Evolutionary conservation across 1,139 yeast genomes (phyloP).

Genomic region (Wickerhamomyces sp.): DNA sequence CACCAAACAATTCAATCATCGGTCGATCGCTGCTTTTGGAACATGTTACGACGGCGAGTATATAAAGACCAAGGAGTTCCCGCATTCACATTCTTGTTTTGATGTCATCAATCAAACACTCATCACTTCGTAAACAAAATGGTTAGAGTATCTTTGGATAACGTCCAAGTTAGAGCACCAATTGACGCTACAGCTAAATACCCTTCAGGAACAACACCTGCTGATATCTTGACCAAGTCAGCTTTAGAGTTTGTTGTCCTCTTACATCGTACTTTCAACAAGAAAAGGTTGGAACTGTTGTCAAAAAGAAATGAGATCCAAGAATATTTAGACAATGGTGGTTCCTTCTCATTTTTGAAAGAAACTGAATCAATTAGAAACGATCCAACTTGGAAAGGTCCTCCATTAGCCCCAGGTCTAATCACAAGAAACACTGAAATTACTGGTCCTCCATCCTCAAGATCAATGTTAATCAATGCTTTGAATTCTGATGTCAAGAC

Average conservation of each 20-base stretch:
- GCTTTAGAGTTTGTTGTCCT: slow-evolving; percentile 69
- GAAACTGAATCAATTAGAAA: slow-evolving; percentile 65
- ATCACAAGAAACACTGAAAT: slow-evolving; percentile 75
- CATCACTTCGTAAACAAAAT: too few relatives aligned
- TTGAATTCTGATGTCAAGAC: slow-evolving; percentile 85
- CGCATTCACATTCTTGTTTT: too few relatives aligned
- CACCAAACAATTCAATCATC: too few relatives aligned
- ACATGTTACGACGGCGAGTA: too few relatives aligned
- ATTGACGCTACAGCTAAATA: slow-evolving; percentile 55
- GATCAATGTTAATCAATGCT: slow-evolving; percentile 93
- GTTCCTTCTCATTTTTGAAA: slow-evolving; percentile 51
- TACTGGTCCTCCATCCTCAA: slow-evolving; percentile 85
- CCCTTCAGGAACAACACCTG: slow-evolving; percentile 45
- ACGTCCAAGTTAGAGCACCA: slow-evolving; percentile 63
- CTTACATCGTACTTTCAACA: slow-evolving; percentile 67
- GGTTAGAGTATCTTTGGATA: slow-evolving; percentile 34
- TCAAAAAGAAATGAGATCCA: slow-evolving; percentile 59
- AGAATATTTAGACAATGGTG: slow-evolving; percentile 53
- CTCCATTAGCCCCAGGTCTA: slow-evolving; percentile 64
- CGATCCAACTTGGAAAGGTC: slow-evolving; percentile 73
- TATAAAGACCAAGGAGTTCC: too few relatives aligned
- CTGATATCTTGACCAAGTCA: slow-evolving; percentile 44
- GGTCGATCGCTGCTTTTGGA: too few relatives aligned
- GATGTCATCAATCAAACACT: too few relatives aligned
- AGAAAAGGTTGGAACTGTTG: slow-evolving; percentile 51